Conservation (phyloP, 768 basidiomycete genomes). For the Leccinum olivaceopallidum region DNA sequence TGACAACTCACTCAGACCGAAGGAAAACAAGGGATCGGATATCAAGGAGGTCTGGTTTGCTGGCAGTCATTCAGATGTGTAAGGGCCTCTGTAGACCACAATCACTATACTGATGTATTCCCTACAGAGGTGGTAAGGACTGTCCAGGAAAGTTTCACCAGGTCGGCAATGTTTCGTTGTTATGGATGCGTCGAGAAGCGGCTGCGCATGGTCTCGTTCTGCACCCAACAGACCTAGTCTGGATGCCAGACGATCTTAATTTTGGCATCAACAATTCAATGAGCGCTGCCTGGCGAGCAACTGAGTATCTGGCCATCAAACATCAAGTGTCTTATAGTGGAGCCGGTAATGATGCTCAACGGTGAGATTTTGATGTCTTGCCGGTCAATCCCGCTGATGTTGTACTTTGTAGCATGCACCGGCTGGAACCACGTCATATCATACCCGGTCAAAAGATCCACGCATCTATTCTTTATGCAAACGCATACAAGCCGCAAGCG, state of each 20-base stretch:
- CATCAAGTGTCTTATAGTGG: not conserved
- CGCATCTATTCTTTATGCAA: not conserved
- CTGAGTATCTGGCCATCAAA: not conserved
- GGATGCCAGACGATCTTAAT: not conserved
- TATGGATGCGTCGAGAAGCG: not conserved
- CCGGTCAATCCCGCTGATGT: not conserved
- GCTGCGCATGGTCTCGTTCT: not conserved
- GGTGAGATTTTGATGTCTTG: not conserved
- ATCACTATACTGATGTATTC: not conserved
- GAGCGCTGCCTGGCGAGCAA: not conserved
- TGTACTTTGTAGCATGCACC: not conserved
- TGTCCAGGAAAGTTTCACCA: not conserved
- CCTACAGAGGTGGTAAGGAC: not conserved
- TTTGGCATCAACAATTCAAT: not conserved
- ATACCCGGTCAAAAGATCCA: not conserved
- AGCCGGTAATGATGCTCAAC: not conserved
- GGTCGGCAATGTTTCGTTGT: not conserved
- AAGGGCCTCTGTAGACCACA: not conserved
- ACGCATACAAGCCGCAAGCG: not conserved
- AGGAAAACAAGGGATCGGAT: not conserved
- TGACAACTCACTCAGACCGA: not conserved
- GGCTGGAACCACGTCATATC: slow-evolving; percentile 15
- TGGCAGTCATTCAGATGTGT: not conserved
- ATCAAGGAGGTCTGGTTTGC: not conserved
- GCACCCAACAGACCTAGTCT: not conserved